These are phyloP conservation scores for Melampsora medusae DNA, from an alignment of 1,284 basidiomycete species.

Conservation along the genomic window DNA sequence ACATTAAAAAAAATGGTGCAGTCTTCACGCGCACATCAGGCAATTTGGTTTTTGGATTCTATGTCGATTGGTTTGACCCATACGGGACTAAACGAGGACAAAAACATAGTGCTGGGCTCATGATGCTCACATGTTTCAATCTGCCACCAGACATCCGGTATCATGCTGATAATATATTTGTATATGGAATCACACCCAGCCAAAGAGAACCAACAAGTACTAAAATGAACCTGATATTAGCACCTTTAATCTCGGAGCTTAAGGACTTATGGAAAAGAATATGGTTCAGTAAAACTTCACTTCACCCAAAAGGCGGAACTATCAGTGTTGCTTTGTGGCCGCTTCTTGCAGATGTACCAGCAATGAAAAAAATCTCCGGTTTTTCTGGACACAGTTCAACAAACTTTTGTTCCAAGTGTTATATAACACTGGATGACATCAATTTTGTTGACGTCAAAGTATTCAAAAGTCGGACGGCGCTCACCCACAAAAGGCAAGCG, in stretches of 20 bases:
- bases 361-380: not conserved
- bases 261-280: too few species aligned
- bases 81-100: not conserved
- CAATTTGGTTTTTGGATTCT: slow-evolving; percentile 21
- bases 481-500: not conserved
- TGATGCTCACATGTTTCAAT: slow-evolving; percentile 1
- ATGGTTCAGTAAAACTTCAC: not conserved
- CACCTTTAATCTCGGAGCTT: slow-evolving; percentile 52
- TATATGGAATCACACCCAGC: slow-evolving; percentile 55
- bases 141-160: slow-evolving; percentile 52
- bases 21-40: not conserved
- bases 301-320: not conserved
- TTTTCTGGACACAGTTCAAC: not conserved
- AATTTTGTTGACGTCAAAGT: too few species aligned
- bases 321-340: not conserved
- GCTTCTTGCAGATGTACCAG: not conserved
- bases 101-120: not conserved
- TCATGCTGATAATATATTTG: slow-evolving; percentile 55
- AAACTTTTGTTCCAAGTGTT: not conserved
- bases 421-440: not conserved
- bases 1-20: not conserved
- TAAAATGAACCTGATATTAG: slow-evolving; percentile 52
- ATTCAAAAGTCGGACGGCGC: not conserved
- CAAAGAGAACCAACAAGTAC: slow-evolving; percentile 44
- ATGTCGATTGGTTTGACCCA: slow-evolving; percentile 23